phyloP scores from a whole-genome alignment of 1,284 basidiomycete genomes.

The Fomitopsis schrenkii region DNA sequence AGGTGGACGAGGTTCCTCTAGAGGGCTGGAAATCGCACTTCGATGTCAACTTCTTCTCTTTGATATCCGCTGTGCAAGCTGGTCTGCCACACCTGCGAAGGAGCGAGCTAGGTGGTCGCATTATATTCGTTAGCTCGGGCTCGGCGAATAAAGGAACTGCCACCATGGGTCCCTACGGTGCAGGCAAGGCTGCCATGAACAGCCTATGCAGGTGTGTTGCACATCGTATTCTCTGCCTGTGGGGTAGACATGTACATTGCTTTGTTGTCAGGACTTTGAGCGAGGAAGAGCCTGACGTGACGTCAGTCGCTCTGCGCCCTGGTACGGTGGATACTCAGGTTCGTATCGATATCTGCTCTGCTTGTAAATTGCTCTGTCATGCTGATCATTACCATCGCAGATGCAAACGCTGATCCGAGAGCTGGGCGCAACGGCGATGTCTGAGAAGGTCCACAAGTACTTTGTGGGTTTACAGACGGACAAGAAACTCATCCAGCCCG shows the following conservation, averaged over 20 bases:
- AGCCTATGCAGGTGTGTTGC: slow-evolving; percentile 61
- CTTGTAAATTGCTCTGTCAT: neutral
- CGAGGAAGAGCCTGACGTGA: slow-evolving; percentile 74
- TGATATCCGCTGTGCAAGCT: slow-evolving; percentile 62
- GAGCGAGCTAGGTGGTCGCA: slow-evolving; percentile 55
- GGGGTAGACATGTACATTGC: neutral
- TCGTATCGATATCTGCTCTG: slow-evolving; percentile 16
- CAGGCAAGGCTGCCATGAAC: slow-evolving; percentile 83
- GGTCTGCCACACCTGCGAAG: slow-evolving; percentile 65
- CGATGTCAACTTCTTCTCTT: slow-evolving; percentile 84
- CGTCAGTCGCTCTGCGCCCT: slow-evolving; percentile 75
- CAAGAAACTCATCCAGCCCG: slow-evolving; percentile 66
- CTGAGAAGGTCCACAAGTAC: slow-evolving; percentile 42
- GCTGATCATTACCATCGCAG: slow-evolving; percentile 30
- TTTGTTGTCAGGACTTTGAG: slow-evolving; percentile 62
- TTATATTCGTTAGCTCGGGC: slow-evolving; percentile 82
- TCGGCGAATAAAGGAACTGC: slow-evolving; percentile 65
- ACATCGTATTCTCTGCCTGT: neutral
- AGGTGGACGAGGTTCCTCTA: slow-evolving; percentile 33
- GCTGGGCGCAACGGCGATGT: slow-evolving; percentile 46
- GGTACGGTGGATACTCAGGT: slow-evolving; percentile 81
- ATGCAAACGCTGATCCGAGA: slow-evolving; percentile 64
- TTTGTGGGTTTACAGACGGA: slow-evolving; percentile 62
- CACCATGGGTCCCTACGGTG: slow-evolving; percentile 79
- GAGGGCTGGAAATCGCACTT: slow-evolving; percentile 63